A percentile compares a stretch with the other conserved stretches of the same genome.
These are phyloP conservation scores for Phytopythium boreale DNA, from an alignment of 352 stramenopile species.

Conservation along the genomic window DNA sequence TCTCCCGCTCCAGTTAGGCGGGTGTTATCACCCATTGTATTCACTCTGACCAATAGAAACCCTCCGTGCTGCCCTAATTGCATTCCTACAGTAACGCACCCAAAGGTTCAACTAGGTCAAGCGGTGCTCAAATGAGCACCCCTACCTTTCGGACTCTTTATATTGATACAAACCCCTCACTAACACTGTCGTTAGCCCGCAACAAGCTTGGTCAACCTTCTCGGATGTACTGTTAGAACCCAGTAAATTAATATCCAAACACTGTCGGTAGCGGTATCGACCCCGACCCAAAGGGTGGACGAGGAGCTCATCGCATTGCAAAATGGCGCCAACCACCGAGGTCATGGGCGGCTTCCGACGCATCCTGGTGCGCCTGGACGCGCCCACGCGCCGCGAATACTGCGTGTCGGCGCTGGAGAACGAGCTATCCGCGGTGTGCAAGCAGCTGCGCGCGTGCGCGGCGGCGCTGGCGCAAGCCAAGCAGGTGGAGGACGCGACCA, in stretches of 20 bases:
- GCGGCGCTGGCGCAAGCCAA: conserved; percentile 22
- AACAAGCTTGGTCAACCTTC: too few relatives aligned
- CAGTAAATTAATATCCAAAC: not conserved
- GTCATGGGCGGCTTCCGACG: conserved; percentile 29
- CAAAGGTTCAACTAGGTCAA: too few relatives aligned
- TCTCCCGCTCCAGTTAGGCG: conserved; percentile 30
- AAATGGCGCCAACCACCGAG: not conserved
- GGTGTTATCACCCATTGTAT: not conserved
- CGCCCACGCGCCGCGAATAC: conserved; percentile 30
- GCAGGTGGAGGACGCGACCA: conserved; percentile 36
- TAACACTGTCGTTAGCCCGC: too few relatives aligned
- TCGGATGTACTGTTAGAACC: too few relatives aligned
- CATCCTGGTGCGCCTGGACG: conserved; percentile 33
- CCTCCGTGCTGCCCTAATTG: not conserved
- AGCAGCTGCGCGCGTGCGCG: conserved; percentile 17
- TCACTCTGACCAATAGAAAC: not conserved
- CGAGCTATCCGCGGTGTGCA: conserved; percentile 19
- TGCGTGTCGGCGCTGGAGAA: conserved; percentile 26
- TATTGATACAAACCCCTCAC: too few relatives aligned
- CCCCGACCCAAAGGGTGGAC: not conserved
- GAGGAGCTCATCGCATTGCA: not conserved
- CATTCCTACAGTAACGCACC: too few relatives aligned
- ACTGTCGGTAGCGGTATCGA: not conserved
- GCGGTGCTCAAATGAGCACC: too few relatives aligned
- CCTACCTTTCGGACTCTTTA: too few relatives aligned